These are phyloP conservation scores for Phytophthora europaea DNA, from an alignment of 352 stramenopile genomes.

Conservation along the genomic window DNA sequence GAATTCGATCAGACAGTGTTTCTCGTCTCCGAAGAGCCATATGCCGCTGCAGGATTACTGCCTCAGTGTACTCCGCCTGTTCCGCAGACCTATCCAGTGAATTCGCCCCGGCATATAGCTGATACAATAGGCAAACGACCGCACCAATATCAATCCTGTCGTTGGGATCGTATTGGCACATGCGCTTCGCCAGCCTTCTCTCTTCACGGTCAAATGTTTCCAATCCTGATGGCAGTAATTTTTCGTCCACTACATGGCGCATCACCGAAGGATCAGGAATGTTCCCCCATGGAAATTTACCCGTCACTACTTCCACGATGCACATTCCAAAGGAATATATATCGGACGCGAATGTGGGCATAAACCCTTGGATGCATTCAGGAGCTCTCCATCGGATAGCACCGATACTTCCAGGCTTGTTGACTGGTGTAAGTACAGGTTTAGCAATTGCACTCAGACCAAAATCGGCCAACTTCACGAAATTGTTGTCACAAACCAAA, in stretches of 20 bases:
- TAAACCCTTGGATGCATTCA: constrained; percentile 3
- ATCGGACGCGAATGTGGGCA: neutral
- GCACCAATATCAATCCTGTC: neutral
- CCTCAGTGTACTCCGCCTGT: neutral
- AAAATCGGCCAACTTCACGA: constrained; percentile 14
- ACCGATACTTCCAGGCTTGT: neutral
- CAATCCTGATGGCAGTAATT: neutral
- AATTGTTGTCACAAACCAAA: neutral
- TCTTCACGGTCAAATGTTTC: neutral
- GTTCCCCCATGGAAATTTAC: constrained; percentile 2
- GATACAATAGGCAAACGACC: constrained; percentile 1
- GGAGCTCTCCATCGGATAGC: constrained; percentile 19
- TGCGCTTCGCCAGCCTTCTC: neutral
- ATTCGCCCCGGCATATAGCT: neutral
- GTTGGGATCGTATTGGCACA: constrained; percentile 5
- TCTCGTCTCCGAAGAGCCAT: neutral
- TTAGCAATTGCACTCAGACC: constrained; percentile 5
- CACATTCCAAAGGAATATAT: constrained; percentile 22
- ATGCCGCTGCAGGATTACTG: neutral
- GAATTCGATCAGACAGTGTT: neutral
- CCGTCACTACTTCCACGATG: constrained; percentile 3
- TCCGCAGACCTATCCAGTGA: neutral
- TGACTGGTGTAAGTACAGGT: neutral
- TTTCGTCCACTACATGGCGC: neutral
- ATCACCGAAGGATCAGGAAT: neutral